Evolutionary conservation across 2,329 filamentous ascomycete genomes (phyloP).

Genomic region (Fusarium irregulare): DNA sequence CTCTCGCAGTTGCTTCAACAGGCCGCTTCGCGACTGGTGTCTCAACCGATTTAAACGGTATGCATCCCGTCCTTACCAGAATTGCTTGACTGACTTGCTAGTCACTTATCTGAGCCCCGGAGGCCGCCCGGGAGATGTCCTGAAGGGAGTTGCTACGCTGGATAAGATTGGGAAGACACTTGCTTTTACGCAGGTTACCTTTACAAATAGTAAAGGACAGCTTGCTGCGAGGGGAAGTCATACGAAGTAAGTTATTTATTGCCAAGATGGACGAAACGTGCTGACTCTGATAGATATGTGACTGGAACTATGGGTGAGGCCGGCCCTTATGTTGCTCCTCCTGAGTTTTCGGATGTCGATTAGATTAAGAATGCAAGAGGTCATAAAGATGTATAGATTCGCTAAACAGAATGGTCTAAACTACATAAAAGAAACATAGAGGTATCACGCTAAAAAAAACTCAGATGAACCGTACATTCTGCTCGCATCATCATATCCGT

Average conservation of each 20-base stretch:
- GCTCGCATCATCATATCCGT: not conserved
- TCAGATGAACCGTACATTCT: too few species aligned
- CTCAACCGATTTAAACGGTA: constrained; percentile 73
- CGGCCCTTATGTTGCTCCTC: constrained; percentile 53
- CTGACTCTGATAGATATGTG: constrained; percentile 54
- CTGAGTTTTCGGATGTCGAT: constrained; percentile 51
- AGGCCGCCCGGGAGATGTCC: constrained; percentile 66
- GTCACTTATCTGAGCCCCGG: constrained; percentile 73
- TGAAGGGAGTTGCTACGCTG: constrained; percentile 67
- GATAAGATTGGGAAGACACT: constrained; percentile 75
- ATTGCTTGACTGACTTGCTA: constrained; percentile 41
- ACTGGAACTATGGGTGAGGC: constrained; percentile 52
- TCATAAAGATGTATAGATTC: not conserved
- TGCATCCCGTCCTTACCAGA: not conserved
- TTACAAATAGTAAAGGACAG: constrained; percentile 68
- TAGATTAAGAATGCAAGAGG: too few species aligned
- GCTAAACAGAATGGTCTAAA: not conserved
- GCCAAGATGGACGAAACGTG: too few species aligned
- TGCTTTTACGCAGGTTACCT: constrained; percentile 70
- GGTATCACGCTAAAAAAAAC: not conserved
- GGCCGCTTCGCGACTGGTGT: constrained; percentile 72
- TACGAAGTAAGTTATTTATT: constrained; percentile 64
- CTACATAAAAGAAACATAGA: not conserved
- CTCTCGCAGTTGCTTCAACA: constrained; percentile 72
- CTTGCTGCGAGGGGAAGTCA: constrained; percentile 72